phyloP scores from a whole-genome alignment of 2,329 filamentous ascomycete genomes.

The Stemphylium lycopersici region DNA sequence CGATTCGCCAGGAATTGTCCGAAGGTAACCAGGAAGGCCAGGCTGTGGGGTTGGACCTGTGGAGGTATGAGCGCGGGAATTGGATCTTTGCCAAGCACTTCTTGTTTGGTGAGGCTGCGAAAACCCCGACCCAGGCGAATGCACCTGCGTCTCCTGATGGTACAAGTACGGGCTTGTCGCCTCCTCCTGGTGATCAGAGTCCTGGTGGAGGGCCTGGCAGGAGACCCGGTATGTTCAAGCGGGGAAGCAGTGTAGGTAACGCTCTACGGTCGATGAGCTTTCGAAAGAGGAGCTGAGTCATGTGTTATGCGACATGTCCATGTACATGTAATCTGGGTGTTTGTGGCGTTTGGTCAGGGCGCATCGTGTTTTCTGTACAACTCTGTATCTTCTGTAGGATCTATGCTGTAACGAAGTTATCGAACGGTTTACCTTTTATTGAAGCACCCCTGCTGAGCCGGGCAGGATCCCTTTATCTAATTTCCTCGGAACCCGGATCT shows the following conservation, averaged over 20 bases:
- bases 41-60: slow-evolving; percentile 50
- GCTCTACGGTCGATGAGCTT: slow-evolving; percentile 24
- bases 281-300: slow-evolving; percentile 15
- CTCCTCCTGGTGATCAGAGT: slow-evolving; percentile 2
- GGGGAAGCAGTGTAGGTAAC: slow-evolving; percentile 22
- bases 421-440: no score
- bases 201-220: slow-evolving; percentile 4
- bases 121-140: background rate
- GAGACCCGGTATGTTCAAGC: slow-evolving; percentile 24
- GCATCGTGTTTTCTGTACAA: background rate
- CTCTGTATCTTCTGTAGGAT: background rate
- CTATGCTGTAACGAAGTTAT: no score
- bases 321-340: background rate
- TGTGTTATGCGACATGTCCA: background rate
- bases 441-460: no score
- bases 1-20: slow-evolving; percentile 41
- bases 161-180: slow-evolving; percentile 6
- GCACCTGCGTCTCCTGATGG: background rate
- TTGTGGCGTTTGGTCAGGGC: background rate
- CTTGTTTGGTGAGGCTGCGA: slow-evolving; percentile 33
- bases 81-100: slow-evolving; percentile 51
- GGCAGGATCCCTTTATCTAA: background rate
- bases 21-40: slow-evolving; percentile 41
- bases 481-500: background rate
- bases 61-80: slow-evolving; percentile 50